Evolutionary conservation across 2,329 filamentous ascomycete species (phyloP), one percentile per base, ranked within the genome.

Genomic region (Calonectria hongkongensis): DNA sequence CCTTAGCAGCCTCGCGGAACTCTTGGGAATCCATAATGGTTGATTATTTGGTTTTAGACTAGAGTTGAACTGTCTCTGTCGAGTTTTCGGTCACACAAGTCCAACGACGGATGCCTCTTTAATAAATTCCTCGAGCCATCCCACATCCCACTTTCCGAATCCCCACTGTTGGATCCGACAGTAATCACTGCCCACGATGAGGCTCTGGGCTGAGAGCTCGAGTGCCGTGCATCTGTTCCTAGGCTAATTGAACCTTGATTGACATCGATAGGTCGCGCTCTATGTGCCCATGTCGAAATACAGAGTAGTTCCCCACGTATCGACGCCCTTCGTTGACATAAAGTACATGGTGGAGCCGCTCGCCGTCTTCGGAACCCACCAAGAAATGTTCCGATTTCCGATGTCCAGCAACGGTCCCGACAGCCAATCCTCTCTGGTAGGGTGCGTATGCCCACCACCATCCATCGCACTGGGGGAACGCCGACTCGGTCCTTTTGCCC

Each of bases 1-100:
- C 90, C 75, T 94, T 91, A 54, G 95, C 95, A 75, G 95, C 94
- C 73, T 91, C 86, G 75, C 92, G 90, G 84, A 98, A 98, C 79
- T 96, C 91, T 69, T 92, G 87, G 33, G 92, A 92, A 81, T 98
- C 92, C 96, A 98, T 98, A 27, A 16, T 28, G 27, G 9, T 25
- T 33, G 58, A 63, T 47, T 21, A 13, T 27, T 30, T 33, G n/a
- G 58, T 30, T 36, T 36, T n/a, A 13, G 45, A 48, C 21, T 48
- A 16, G 10, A 12, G n/a, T 48, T 48, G 45, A 25, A 25, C n/a
- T 13, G n/a, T 48, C 45, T 48, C 18, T 48, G n/a, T 48, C 45
- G 58, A 12, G 58, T 18, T 45, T 15, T 10, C 1, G 28, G 6
- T 6, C 18, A n/a, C 10, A 7, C 15, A 9, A 15, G 18, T 4